Evolutionary conservation across 2,329 filamentous ascomycete species (phyloP).

Genomic region (Alternaria dauci): DNA sequence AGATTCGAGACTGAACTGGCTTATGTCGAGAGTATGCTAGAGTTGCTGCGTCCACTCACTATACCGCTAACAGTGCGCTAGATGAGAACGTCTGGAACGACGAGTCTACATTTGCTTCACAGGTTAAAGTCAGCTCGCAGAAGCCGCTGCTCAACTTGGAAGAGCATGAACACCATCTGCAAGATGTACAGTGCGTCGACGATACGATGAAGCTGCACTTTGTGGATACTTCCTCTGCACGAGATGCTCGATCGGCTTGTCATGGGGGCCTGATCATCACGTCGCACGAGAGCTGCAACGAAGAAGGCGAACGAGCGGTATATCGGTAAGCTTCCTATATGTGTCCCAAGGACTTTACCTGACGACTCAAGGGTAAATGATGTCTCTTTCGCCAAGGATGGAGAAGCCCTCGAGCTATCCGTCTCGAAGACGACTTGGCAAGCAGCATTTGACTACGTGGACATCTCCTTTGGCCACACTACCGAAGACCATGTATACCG

Average conservation of each 20-base stretch:
- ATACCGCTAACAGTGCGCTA: constrained; percentile 14
- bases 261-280: constrained; percentile 47
- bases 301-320: constrained; percentile 47
- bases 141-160: constrained; percentile 47
- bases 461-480: constrained; percentile 46
- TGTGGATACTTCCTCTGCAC: constrained; percentile 31
- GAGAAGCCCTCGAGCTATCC: constrained; percentile 36
- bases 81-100: constrained; percentile 36
- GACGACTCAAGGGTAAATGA: constrained; percentile 31
- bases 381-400: constrained; percentile 33
- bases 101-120: constrained; percentile 45
- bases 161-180: constrained; percentile 48
- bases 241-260: constrained; percentile 39
- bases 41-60: neutral
- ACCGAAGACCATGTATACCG: constrained; percentile 40
- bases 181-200: constrained; percentile 38
- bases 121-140: constrained; percentile 43
- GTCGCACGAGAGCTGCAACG: constrained; percentile 48
- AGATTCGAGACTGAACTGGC: constrained; percentile 40
- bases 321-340: constrained; percentile 36
- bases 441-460: constrained; percentile 40
- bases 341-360: neutral
- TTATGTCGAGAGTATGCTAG: constrained; percentile 46
- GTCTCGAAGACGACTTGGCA: constrained; percentile 37
- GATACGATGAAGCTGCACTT: constrained; percentile 44